Evolutionary conservation across 495 filamentous ascomycete genomes (phyloP), one percentile per base, ranked within the genome.

Genomic region (Aspergillus coremiiformis): DNA sequence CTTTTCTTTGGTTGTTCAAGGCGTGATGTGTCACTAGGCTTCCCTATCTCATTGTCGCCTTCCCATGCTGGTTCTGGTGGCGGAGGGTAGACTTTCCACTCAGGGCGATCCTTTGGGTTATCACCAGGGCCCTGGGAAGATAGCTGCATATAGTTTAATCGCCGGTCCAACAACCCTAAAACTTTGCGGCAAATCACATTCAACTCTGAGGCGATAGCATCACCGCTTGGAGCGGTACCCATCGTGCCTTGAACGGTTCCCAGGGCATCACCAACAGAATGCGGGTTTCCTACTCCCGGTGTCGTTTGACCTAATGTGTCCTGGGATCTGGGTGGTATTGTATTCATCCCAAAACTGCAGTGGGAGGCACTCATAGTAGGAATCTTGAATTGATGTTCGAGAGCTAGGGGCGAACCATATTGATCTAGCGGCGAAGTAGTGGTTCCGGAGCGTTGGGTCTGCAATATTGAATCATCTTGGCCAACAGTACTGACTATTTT

Each of bases 41-140:
- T 63, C n/a, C 57, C 50, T 27, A 45, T 49, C 5, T 79, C 79
- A 39, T 82, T 82, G 23, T 84, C 83, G 47, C 84, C 83, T 57
- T 86, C 78, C 93, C 93, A 96, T 0, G 84, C 87, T 9, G 93
- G 91, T 55, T 90, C 88, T 15, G 91, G 93, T 15, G 88, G 92
- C 1, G 83, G 82, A 21, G 93, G 93, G 58, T 98, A 97, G 43
- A 98, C 87, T 46, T 78, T 73, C 94, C 94, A 98, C 35, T 72
- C 78, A 1, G 84, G 77, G 12, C 85, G 80, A 69, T 97, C 87
- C 52, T 87, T 91, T 0, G 93, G 93, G 58, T 97, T 95, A 59
- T 94, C 86, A 6, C 71, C 73, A 10, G 82, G 76, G 11, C 82
- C 77, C 62, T 98, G 93, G 11, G 92, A 69, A 0, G 94, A 97